A percentile compares a stretch with the other conserved stretches of the same genome.
These are phyloP conservation scores for Laburnicola sp. DNA, from an alignment of 2,329 filamentous ascomycete species.

Conservation along the genomic window DNA sequence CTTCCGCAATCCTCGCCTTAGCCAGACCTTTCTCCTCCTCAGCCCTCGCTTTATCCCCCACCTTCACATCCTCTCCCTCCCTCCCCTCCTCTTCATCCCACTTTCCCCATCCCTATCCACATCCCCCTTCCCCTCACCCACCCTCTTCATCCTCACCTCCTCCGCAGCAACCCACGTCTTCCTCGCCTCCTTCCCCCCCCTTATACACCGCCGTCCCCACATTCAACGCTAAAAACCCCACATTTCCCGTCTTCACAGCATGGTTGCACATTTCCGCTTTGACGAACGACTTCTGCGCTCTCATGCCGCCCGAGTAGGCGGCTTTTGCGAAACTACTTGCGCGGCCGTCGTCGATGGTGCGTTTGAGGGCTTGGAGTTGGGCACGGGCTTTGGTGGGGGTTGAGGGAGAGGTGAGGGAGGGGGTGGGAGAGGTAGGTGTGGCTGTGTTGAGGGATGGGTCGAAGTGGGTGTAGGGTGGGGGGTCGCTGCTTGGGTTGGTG, in stretches of 20 bases:
- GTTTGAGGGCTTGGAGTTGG: not conserved
- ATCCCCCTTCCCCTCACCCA: not conserved
- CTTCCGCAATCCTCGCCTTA: not conserved
- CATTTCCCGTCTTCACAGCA: not conserved
- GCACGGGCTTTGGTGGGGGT: not conserved
- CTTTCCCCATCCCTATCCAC: not conserved
- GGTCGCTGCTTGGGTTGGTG: not conserved
- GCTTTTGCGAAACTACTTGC: constrained; percentile 1
- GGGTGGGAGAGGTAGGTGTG: not conserved
- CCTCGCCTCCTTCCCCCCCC: not conserved
- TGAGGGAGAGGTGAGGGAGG: not conserved
- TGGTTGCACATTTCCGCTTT: not conserved
- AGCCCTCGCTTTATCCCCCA: not conserved
- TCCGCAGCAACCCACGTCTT: not conserved
- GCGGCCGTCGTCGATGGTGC: constrained; percentile 1
- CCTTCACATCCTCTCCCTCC: not conserved
- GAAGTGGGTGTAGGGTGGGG: not conserved
- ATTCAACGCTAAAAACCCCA: not conserved
- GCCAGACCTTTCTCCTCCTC: not conserved
- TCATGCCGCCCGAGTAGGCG: not conserved
- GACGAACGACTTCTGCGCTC: not conserved
- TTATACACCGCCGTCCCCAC: not conserved
- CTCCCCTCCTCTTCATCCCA: not conserved
- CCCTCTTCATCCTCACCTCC: not conserved
- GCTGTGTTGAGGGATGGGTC: not conserved